Evolutionary conservation across 768 basidiomycete genomes (phyloP).

Genomic region (Daedaleopsis sinensis): DNA sequence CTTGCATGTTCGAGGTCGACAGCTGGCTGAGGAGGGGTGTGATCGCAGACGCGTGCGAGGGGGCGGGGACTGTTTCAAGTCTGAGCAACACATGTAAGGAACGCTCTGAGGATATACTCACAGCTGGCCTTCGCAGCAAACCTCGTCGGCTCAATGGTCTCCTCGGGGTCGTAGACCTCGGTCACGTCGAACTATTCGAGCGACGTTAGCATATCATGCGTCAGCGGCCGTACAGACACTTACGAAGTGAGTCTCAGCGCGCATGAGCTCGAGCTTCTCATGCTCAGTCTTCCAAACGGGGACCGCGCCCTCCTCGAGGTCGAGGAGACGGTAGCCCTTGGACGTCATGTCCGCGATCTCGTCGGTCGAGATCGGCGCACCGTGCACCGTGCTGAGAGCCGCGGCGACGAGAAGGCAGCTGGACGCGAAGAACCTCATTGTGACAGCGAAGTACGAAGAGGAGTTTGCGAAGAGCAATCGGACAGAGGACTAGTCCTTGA

Average conservation of each 20-base stretch:
- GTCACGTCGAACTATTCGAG: slow-evolving; percentile 12
- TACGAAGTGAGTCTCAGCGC: slow-evolving; percentile 9
- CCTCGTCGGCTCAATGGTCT: not conserved
- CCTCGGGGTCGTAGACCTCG: slow-evolving; percentile 13
- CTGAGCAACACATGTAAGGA: not conserved
- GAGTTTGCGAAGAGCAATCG: not conserved
- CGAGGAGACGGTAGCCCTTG: slow-evolving; percentile 10
- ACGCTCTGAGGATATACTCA: not conserved
- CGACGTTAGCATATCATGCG: not conserved
- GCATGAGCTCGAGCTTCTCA: slow-evolving; percentile 14
- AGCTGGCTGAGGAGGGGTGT: slow-evolving; percentile 65
- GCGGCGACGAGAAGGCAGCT: slow-evolving; percentile 1
- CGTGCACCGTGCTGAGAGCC: slow-evolving; percentile 1
- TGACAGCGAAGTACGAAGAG: not conserved
- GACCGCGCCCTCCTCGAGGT: slow-evolving; percentile 2
- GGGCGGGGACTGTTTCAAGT: slow-evolving; percentile 4
- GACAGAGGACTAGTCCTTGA: not conserved
- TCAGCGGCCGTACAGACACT: not conserved
- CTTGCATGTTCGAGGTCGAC: slow-evolving; percentile 63
- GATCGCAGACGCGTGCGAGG: slow-evolving; percentile 33
- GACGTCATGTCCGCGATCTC: slow-evolving; percentile 12
- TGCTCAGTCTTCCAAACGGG: slow-evolving; percentile 17
- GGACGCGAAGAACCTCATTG: slow-evolving; percentile 3
- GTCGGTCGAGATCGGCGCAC: slow-evolving; percentile 4
- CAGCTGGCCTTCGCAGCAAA: not conserved